These are phyloP conservation scores for Litchi chinensis DNA, from an alignment of 345 rosid genomes.

Conservation along the genomic window DNA sequence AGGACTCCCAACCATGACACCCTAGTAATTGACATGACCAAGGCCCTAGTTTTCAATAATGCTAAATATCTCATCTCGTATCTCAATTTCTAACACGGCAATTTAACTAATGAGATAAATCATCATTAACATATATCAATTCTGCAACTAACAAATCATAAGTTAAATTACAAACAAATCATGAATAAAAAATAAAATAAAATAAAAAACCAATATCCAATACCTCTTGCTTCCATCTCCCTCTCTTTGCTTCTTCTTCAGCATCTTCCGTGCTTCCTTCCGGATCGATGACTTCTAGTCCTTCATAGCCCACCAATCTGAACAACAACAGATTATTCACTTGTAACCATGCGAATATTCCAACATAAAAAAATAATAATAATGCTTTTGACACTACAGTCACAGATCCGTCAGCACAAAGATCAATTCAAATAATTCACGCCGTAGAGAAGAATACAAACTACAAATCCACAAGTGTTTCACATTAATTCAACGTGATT, in stretches of 20 bases:
- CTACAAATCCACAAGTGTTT: not conserved
- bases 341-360: not conserved
- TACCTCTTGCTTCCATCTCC: conserved; percentile 98
- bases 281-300: conserved; percentile 91
- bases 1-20: no score
- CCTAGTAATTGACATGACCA: no score
- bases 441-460: not conserved
- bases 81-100: no score
- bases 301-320: conserved; percentile 85
- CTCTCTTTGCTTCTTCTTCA: conserved; percentile 89
- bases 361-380: not conserved
- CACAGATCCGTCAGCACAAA: not conserved
- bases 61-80: no score
- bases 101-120: not conserved
- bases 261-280: conserved; percentile 97
- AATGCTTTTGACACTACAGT: not conserved
- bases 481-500: not conserved
- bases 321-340: conserved; percentile 3
- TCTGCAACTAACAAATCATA: not conserved
- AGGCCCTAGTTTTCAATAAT: no score
- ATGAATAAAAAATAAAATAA: no score
- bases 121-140: not conserved
- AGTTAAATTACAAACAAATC: not conserved
- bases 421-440: not conserved
- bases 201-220: no score